Evolutionary conservation across 176 grass and related monocot species (phyloP).

Genomic region (Phoenix roebelenii): DNA sequence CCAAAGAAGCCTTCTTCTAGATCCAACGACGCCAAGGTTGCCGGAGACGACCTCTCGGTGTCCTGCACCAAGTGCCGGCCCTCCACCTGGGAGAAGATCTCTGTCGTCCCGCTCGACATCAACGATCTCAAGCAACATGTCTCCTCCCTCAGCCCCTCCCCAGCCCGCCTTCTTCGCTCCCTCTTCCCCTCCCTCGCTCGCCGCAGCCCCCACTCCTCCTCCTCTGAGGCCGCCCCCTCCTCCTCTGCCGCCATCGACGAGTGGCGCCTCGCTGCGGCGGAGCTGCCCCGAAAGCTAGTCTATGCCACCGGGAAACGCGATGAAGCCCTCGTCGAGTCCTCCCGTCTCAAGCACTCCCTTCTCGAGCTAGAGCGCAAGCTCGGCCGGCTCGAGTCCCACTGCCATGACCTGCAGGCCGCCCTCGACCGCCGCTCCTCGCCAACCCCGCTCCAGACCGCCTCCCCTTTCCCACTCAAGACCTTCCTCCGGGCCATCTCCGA

Average conservation of each 20-base stretch:
- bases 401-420: slow-evolving; percentile 17
- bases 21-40: no score
- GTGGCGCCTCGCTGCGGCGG: slow-evolving; percentile 13
- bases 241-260: slow-evolving; percentile 11
- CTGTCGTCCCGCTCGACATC: not conserved
- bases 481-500: not conserved
- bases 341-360: slow-evolving; percentile 6
- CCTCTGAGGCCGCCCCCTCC: slow-evolving; percentile 20
- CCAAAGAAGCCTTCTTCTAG: no score
- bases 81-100: no score
- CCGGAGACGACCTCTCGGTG: no score
- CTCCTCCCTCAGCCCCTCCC: slow-evolving; percentile 26
- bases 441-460: not conserved
- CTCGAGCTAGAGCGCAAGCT: slow-evolving; percentile 78
- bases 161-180: slow-evolving; percentile 38
- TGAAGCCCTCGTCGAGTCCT: slow-evolving; percentile 11
- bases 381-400: slow-evolving; percentile 45
- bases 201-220: slow-evolving; percentile 30
- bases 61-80: no score
- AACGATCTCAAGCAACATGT: not conserved
- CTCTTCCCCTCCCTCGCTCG: slow-evolving; percentile 26
- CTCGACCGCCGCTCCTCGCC: not conserved
- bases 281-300: slow-evolving; percentile 16
- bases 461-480: not conserved
- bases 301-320: slow-evolving; percentile 9